phyloP scores from a whole-genome alignment of 257 asterid genomes.

The Capsicum pubescens region DNA sequence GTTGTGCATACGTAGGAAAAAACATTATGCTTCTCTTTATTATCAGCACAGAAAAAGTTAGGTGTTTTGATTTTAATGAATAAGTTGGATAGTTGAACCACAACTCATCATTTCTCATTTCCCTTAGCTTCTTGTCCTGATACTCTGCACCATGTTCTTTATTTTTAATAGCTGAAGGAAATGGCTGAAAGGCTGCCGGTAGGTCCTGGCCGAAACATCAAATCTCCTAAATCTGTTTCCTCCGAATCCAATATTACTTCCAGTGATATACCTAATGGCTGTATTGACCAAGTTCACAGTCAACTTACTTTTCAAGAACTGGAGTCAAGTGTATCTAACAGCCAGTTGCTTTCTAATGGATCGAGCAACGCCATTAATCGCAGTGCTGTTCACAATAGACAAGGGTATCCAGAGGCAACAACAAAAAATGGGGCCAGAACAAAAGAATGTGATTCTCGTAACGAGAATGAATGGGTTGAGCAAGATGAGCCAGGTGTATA shows the following conservation, averaged over 20 bases:
- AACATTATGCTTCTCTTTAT: neutral
- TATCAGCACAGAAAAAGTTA: too few relatives aligned
- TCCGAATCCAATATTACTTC: conserved; percentile 50
- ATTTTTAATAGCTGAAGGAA: conserved; percentile 74
- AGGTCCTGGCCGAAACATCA: conserved; percentile 77
- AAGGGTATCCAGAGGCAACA: conserved; percentile 51
- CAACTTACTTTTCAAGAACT: conserved; percentile 57
- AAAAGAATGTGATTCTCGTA: conserved; percentile 73
- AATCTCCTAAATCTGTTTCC: conserved; percentile 65
- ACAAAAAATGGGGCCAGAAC: conserved; percentile 65
- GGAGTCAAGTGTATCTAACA: conserved; percentile 62
- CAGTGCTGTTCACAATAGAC: conserved; percentile 60
- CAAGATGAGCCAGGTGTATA: conserved; percentile 98
- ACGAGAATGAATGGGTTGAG: conserved; percentile 93
- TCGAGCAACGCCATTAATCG: conserved; percentile 56
- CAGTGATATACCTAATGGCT: conserved; percentile 52
- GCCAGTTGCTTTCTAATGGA: conserved; percentile 59
- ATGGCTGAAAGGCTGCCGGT: conserved; percentile 98
- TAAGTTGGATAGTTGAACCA: too few relatives aligned
- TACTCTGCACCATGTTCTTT: conserved; percentile 33
- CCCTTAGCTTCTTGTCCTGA: conserved; percentile 24
- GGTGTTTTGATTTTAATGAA: too few relatives aligned
- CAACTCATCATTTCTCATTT: neutral
- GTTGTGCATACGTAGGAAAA: conserved; percentile 5
- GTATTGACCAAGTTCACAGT: conserved; percentile 61